phyloP scores from a whole-genome alignment of 805 yeast genomes.

The Scheffersomyces amazonensis region DNA sequence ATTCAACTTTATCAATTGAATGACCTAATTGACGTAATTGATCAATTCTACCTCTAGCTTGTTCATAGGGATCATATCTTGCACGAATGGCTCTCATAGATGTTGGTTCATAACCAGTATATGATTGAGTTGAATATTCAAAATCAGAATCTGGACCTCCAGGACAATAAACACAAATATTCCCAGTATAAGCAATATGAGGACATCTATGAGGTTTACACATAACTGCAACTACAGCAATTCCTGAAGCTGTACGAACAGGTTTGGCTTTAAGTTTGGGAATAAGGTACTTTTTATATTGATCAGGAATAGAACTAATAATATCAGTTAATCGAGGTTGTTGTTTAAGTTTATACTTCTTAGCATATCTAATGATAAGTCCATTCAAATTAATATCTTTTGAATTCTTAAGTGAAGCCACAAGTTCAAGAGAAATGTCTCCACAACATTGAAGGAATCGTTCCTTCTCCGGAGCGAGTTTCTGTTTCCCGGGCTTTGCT shows the following conservation, averaged over 20 bases:
- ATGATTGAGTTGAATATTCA: constrained; percentile 96
- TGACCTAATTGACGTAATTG: constrained; percentile 95
- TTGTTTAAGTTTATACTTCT: constrained; percentile 84
- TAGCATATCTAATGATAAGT: constrained; percentile 76
- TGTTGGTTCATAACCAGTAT: constrained; percentile 98
- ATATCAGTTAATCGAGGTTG: constrained; percentile 96
- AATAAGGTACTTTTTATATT: constrained; percentile 82
- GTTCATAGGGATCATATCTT: constrained; percentile 96
- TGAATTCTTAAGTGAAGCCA: constrained; percentile 67
- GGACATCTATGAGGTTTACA: constrained; percentile 99
- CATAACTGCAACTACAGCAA: constrained; percentile 99
- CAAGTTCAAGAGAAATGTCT: constrained; percentile 84
- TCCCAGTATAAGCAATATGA: constrained; percentile 97
- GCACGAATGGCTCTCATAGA: constrained; percentile 99
- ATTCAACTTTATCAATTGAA: constrained; percentile 95
- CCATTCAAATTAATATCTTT: constrained; percentile 90
- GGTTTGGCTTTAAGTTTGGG: constrained; percentile 98
- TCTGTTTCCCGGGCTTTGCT: constrained; percentile 44
- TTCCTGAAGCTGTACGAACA: constrained; percentile 96
- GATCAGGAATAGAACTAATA: constrained; percentile 93
- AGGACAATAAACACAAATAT: constrained; percentile 97
- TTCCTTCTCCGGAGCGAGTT: constrained; percentile 87
- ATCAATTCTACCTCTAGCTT: constrained; percentile 95
- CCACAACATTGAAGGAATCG: constrained; percentile 90
- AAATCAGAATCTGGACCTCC: constrained; percentile 99